A percentile compares a stretch with the other conserved stretches of the same genome.
phyloP scores from a whole-genome alignment of 768 basidiomycete genomes.

The Lactifluus rugatus region DNA sequence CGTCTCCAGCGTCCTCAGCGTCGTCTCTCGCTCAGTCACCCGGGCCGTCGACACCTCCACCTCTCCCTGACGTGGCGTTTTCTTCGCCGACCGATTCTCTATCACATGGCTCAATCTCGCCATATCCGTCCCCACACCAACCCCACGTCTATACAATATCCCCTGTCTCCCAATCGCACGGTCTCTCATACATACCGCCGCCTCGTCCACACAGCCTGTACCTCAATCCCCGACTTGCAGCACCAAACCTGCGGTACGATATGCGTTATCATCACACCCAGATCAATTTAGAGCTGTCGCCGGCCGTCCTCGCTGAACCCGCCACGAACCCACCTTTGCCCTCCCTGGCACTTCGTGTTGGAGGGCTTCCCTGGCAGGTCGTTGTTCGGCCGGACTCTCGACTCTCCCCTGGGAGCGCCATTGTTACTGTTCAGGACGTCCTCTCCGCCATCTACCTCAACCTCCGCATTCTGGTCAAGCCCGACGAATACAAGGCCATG shows the following conservation, averaged over 20 bases:
- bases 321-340: not conserved
- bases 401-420: not conserved
- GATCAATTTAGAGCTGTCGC: not conserved
- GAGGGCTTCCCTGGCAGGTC: not conserved
- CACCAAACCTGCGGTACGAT: constrained; percentile 1
- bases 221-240: not conserved
- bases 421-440: constrained; percentile 7
- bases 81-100: constrained; percentile 1
- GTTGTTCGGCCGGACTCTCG: not conserved
- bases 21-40: constrained; percentile 6
- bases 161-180: not conserved
- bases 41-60: constrained; percentile 9
- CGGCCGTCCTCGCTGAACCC: not conserved
- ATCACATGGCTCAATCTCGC: not conserved
- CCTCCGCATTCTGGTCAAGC: constrained; percentile 6
- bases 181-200: not conserved
- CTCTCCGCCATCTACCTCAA: not conserved
- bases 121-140: not conserved
- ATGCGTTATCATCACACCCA: not conserved
- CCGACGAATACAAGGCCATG: not conserved
- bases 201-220: not conserved
- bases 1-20: constrained; percentile 4
- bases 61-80: constrained; percentile 1
- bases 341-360: not conserved
- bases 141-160: not conserved